Percentiles rank a stretch among this genome's conserved stretches.
These are phyloP conservation scores for Cyclotella baltica DNA, from an alignment of 108 stramenopile species.

Conservation along the genomic window DNA sequence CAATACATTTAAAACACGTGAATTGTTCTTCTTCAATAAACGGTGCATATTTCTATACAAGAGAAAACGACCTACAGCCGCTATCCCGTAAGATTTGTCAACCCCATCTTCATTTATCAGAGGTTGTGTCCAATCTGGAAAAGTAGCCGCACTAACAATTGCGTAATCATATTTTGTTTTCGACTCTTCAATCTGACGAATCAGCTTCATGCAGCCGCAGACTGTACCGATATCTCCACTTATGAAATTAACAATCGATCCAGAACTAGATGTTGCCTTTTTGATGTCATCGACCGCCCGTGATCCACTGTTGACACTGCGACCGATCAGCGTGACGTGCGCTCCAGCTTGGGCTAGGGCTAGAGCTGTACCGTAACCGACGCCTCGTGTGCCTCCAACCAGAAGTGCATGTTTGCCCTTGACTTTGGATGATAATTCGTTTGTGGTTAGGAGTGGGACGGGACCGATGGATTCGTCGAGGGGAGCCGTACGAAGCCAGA, in stretches of 20 bases:
- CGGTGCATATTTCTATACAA: slow-evolving; percentile 27
- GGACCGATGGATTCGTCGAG: slow-evolving; percentile 18
- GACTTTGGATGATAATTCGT: slow-evolving; percentile 12
- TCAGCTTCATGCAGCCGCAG: slow-evolving; percentile 7
- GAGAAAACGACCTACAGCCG: slow-evolving; percentile 38
- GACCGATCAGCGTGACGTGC: slow-evolving; percentile 35
- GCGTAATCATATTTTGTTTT: slow-evolving; percentile 26
- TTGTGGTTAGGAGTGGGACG: slow-evolving; percentile 22
- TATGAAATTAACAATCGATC: slow-evolving; percentile 12
- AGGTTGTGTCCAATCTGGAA: slow-evolving; percentile 34
- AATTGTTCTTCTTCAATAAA: slow-evolving; percentile 29
- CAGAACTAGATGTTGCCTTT: background rate
- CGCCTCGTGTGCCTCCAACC: slow-evolving; percentile 44
- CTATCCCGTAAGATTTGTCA: slow-evolving; percentile 48
- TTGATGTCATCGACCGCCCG: slow-evolving; percentile 23
- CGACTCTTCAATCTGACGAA: slow-evolving; percentile 7
- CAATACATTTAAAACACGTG: slow-evolving; percentile 15
- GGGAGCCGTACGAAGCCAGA: slow-evolving; percentile 8
- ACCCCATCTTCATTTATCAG: slow-evolving; percentile 44
- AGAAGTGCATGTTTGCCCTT: slow-evolving; percentile 35
- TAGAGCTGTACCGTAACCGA: slow-evolving; percentile 41
- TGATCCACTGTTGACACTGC: slow-evolving; percentile 27
- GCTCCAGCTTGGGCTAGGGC: slow-evolving; percentile 41
- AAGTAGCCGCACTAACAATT: slow-evolving; percentile 40
- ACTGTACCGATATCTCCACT: slow-evolving; percentile 48